phyloP scores from a whole-genome alignment of 2,329 filamentous ascomycete species.

The Trichoderma polysporum region DNA sequence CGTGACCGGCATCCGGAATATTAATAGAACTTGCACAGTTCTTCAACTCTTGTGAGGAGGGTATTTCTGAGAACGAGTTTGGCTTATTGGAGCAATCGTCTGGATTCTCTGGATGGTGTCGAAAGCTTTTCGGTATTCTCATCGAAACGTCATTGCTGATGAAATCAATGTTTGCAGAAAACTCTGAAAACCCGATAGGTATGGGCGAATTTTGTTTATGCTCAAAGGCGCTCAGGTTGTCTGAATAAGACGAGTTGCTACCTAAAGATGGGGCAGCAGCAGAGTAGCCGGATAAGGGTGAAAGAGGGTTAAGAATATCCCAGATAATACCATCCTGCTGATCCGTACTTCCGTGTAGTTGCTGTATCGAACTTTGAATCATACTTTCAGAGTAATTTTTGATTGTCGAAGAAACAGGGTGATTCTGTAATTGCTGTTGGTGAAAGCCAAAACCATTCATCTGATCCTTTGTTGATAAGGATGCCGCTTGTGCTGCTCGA shows the following conservation, averaged over 20 bases:
- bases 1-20: background rate
- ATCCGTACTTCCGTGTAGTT: background rate
- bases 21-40: background rate
- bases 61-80: background rate
- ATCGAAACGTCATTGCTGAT: background rate
- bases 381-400: background rate
- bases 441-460: background rate
- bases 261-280: background rate
- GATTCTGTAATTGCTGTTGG: background rate
- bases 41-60: background rate
- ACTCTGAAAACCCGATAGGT: background rate
- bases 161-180: background rate
- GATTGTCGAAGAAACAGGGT: background rate
- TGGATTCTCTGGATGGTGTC: background rate
- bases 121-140: background rate
- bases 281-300: background rate
- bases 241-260: background rate
- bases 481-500: slow-evolving; percentile 41
- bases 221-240: background rate
- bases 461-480: background rate
- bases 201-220: background rate
- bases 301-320: background rate
- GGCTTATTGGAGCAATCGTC: too few species aligned
- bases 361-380: background rate
- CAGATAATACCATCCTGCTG: background rate